phyloP scores from a whole-genome alignment of 768 basidiomycete genomes.

The Leucogyrophana mollusca region DNA sequence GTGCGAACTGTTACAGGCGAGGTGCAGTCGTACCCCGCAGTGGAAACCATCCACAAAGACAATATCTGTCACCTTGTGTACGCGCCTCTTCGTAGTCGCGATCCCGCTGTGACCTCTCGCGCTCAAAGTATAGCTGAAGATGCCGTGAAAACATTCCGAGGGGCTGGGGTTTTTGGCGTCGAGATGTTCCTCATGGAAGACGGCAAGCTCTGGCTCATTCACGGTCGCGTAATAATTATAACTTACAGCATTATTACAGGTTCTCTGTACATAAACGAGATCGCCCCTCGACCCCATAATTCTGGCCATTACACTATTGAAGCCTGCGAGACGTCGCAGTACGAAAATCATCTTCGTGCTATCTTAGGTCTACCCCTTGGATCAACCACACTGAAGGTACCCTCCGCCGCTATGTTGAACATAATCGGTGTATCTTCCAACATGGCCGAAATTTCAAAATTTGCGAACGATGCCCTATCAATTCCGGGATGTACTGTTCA shows the following conservation, averaged over 20 bases:
- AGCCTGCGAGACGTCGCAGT: conserved; percentile 95
- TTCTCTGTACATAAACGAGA: conserved; percentile 86
- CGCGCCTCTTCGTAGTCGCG: conserved; percentile 71
- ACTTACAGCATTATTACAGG: conserved; percentile 41
- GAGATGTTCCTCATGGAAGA: conserved; percentile 95
- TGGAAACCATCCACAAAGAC: conserved; percentile 93
- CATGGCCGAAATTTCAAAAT: conserved; percentile 55
- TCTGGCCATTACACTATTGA: conserved; percentile 99
- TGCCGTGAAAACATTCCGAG: conserved; percentile 74
- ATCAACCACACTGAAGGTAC: conserved; percentile 83
- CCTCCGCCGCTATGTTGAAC: conserved; percentile 91
- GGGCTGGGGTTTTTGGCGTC: conserved; percentile 95
- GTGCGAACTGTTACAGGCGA: conserved; percentile 76
- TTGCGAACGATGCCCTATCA: conserved; percentile 58
- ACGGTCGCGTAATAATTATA: too few species aligned
- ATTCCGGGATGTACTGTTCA: conserved; percentile 81
- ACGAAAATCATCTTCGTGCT: conserved; percentile 94
- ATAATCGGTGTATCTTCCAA: conserved; percentile 80
- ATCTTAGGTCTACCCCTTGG: conserved; percentile 90
- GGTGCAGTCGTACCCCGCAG: conserved; percentile 82
- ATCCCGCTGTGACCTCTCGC: conserved; percentile 51
- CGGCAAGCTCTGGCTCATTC: conserved; percentile 58
- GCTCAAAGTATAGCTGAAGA: conserved; percentile 77
- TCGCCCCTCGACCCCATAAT: conserved; percentile 97
- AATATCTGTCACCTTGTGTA: conserved; percentile 93